These are phyloP conservation scores for Albugo laibachii DNA, from an alignment of 352 stramenopile species.

Conservation along the genomic window DNA sequence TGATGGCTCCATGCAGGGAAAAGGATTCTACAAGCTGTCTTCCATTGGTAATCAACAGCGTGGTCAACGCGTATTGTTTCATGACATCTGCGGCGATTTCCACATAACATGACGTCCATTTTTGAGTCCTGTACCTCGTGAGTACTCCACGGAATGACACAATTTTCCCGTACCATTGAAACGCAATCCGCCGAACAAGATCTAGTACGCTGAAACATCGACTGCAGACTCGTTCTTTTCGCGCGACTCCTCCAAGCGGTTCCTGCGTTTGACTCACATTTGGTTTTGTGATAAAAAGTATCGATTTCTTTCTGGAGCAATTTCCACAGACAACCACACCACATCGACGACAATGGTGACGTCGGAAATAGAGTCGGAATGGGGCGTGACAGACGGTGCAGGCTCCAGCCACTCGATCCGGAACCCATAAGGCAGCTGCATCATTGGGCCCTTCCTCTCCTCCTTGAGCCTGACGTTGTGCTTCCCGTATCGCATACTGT, in stretches of 20 bases:
- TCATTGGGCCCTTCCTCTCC: slow-evolving; percentile 24
- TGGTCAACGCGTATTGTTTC: slow-evolving; percentile 46
- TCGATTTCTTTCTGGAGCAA: slow-evolving; percentile 42
- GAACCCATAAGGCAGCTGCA: slow-evolving; percentile 35
- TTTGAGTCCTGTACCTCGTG: slow-evolving; percentile 43
- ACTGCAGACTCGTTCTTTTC: slow-evolving; percentile 49
- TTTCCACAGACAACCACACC: slow-evolving; percentile 60
- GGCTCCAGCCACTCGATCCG: slow-evolving; percentile 31
- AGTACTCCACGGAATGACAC: slow-evolving; percentile 52
- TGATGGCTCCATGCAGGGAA: too few relatives aligned
- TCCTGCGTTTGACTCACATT: too few relatives aligned
- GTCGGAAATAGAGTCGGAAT: slow-evolving; percentile 64
- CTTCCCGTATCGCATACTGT: slow-evolving; percentile 24
- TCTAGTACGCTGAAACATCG: slow-evolving; percentile 46
- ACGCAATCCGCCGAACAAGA: slow-evolving; percentile 35
- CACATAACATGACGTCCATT: slow-evolving; percentile 69
- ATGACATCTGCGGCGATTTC: slow-evolving; percentile 53
- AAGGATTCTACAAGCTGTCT: too few relatives aligned
- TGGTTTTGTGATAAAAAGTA: slow-evolving; percentile 25
- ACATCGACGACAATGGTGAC: slow-evolving; percentile 67
- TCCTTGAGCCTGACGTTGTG: slow-evolving; percentile 5
- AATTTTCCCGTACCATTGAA: slow-evolving; percentile 40
- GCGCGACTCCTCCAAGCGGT: slow-evolving; percentile 20
- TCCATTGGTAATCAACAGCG: too few relatives aligned
- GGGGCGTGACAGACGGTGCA: slow-evolving; percentile 46